phyloP scores from a whole-genome alignment of 1,284 basidiomycete genomes.

The Trichosporon sp. region DNA sequence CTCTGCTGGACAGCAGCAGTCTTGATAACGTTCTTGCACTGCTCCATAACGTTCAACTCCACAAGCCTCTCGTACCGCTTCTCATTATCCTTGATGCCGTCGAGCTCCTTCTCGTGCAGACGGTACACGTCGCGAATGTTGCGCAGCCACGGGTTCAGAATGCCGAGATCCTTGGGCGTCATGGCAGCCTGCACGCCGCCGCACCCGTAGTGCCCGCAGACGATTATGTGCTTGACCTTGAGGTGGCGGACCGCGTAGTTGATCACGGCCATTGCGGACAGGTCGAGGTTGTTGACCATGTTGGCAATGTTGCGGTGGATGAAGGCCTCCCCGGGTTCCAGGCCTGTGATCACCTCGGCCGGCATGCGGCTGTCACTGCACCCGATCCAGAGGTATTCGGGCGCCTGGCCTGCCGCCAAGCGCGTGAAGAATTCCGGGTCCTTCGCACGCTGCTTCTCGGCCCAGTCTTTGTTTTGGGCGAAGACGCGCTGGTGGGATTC shows the following conservation, averaged over 20 bases:
- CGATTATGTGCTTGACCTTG: constrained; percentile 21
- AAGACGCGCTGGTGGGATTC: constrained; percentile 13
- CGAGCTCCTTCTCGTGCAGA: constrained; percentile 19
- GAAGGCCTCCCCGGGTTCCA: constrained; percentile 20
- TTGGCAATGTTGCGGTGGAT: constrained; percentile 25
- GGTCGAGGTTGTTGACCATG: constrained; percentile 19
- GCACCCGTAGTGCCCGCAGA: constrained; percentile 22
- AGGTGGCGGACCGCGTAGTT: constrained; percentile 21
- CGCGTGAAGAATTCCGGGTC: constrained; percentile 18
- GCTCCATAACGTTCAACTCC: constrained; percentile 21
- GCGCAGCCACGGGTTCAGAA: constrained; percentile 22
- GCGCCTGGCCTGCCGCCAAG: constrained; percentile 13
- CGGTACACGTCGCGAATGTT: constrained; percentile 22
- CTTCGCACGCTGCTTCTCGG: constrained; percentile 5
- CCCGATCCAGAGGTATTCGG: constrained; percentile 22
- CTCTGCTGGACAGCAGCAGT: constrained; percentile 16
- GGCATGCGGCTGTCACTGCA: constrained; percentile 21
- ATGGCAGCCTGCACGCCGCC: constrained; percentile 20
- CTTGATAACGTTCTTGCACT: constrained; percentile 22
- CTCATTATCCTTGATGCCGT: constrained; percentile 5
- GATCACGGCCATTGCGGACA: constrained; percentile 18
- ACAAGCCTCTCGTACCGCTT: constrained; percentile 19
- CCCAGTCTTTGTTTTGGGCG: constrained; percentile 12
- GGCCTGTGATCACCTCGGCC: constrained; percentile 19
- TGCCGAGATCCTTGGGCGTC: constrained; percentile 20